A percentile compares a stretch with the other conserved stretches of the same genome.
Conservation (phyloP, 352 stramenopile genomes). For the Peronospora farinosa region DNA sequence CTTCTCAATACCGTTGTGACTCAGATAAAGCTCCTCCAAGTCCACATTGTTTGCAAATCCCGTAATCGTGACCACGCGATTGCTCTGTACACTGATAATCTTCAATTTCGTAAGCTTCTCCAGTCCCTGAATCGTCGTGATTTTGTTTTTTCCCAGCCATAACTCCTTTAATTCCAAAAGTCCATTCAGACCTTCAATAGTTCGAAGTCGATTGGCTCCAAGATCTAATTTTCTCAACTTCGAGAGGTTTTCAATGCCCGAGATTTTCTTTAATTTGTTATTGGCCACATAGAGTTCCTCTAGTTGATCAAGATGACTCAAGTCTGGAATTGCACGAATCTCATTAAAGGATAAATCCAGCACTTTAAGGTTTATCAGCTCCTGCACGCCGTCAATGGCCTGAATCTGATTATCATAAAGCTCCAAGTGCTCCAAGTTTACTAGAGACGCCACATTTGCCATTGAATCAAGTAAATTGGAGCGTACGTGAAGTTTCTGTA, state of each 20-base stretch:
- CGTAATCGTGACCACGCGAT: conserved; percentile 91
- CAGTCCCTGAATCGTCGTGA: conserved; percentile 88
- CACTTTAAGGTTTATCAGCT: conserved; percentile 64
- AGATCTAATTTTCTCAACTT: conserved; percentile 93
- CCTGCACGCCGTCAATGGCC: conserved; percentile 57
- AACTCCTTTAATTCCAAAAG: conserved; percentile 91
- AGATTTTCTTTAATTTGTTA: conserved; percentile 97
- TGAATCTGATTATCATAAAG: conserved; percentile 98
- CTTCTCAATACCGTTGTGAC: conserved; percentile 93
- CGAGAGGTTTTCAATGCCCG: conserved; percentile 79
- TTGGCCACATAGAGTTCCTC: conserved; percentile 93
- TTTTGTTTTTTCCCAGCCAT: conserved; percentile 98
- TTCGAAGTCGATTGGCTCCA: conserved; percentile 92
- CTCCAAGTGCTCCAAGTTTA: conserved; percentile 89
- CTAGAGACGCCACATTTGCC: conserved; percentile 51
- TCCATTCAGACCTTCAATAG: conserved; percentile 89
- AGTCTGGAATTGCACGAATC: conserved; percentile 87
- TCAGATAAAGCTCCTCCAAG: conserved; percentile 97
- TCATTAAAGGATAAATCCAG: conserved; percentile 96
- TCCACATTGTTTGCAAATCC: conserved; percentile 80
- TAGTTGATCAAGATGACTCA: conserved; percentile 77
- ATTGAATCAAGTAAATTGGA: conserved; percentile 82
- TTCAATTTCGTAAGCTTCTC: conserved; percentile 85
- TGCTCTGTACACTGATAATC: conserved; percentile 90
- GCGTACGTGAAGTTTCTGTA: conserved; percentile 65